Percentiles rank a stretch among this genome's conserved stretches.
Evolutionary conservation across 306 rosid genomes (phyloP).

Genomic region (Coriaria nepalensis): DNA sequence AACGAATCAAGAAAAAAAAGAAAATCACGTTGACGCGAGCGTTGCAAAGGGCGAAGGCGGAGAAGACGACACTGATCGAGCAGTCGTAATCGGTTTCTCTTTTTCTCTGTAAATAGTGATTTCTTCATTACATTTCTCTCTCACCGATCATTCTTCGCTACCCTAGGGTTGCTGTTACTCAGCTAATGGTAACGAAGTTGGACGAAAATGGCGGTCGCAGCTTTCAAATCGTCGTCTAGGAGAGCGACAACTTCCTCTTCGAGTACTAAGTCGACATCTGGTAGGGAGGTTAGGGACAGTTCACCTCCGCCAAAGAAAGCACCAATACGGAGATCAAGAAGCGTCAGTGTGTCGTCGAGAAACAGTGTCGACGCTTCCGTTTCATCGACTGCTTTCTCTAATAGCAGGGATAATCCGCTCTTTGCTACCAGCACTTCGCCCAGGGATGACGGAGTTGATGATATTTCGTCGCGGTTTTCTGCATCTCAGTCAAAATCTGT

Average conservation of each 20-base stretch:
- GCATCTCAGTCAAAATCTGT: constrained; percentile 6
- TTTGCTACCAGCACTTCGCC: constrained; percentile 29
- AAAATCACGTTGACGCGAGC: too few species aligned
- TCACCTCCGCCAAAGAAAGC: constrained; percentile 19
- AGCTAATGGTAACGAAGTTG: too few species aligned
- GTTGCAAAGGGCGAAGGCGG: too few species aligned
- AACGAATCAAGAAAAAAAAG: too few species aligned
- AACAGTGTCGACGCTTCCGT: constrained; percentile 13
- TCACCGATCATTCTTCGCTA: too few species aligned
- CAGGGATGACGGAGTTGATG: constrained; percentile 6
- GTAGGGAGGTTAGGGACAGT: constrained; percentile 15
- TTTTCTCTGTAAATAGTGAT: too few species aligned
- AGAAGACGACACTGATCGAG: too few species aligned
- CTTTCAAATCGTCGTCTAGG: constrained; percentile 74
- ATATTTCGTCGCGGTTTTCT: constrained; percentile 2
- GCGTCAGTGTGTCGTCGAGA: constrained; percentile 67
- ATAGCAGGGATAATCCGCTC: constrained; percentile 81
- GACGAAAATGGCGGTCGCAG: constrained; percentile 48
- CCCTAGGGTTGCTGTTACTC: too few species aligned
- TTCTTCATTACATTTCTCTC: too few species aligned
- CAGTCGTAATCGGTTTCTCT: too few species aligned
- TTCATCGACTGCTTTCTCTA: constrained; percentile 39
- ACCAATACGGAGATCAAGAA: constrained; percentile 58
- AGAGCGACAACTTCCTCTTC: constrained; percentile 29
- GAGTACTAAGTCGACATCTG: constrained; percentile 5